These are phyloP conservation scores for Kodamaea plutei DNA, from an alignment of 1,139 yeast species.

Conservation along the genomic window DNA sequence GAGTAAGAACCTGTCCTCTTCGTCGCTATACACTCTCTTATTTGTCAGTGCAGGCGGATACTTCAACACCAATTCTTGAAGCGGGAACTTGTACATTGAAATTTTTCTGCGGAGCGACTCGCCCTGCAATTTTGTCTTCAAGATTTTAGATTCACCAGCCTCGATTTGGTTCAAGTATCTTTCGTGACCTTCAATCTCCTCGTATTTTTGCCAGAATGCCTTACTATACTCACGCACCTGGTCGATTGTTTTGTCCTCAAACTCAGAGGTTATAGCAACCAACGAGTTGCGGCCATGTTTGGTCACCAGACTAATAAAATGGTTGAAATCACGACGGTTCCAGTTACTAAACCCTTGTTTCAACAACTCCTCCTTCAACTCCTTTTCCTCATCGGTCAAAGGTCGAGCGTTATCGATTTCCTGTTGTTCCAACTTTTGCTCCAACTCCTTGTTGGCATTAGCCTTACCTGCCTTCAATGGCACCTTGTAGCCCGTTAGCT, in stretches of 20 bases:
- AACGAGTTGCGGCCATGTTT: conserved; percentile 70
- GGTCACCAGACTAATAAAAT: conserved; percentile 55
- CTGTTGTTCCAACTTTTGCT: conserved; percentile 54
- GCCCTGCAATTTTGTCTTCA: conserved; percentile 55
- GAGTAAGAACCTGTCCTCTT: conserved; percentile 68
- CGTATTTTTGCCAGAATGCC: conserved; percentile 62
- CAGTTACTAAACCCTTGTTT: conserved; percentile 60
- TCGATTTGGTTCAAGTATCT: conserved; percentile 64
- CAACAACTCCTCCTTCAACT: conserved; percentile 50
- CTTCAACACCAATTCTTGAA: conserved; percentile 58
- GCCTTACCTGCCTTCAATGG: conserved; percentile 46
- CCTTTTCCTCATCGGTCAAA: conserved; percentile 64
- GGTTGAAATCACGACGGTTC: conserved; percentile 70
- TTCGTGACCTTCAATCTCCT: conserved; percentile 71
- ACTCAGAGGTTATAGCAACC: conserved; percentile 56
- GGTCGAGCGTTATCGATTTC: conserved; percentile 64
- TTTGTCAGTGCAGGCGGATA: conserved; percentile 57
- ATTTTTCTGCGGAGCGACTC: conserved; percentile 65
- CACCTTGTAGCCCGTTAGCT: conserved; percentile 47
- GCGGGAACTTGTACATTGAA: conserved; percentile 56
- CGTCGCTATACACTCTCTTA: conserved; percentile 62
- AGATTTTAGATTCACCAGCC: conserved; percentile 68
- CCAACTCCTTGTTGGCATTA: conserved; percentile 44
- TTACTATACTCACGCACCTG: conserved; percentile 64
- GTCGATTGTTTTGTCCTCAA: conserved; percentile 62